Base-by-base conservation (phyloP, 345 rosid genomes). In the Salix koriyanagi region DNA sequence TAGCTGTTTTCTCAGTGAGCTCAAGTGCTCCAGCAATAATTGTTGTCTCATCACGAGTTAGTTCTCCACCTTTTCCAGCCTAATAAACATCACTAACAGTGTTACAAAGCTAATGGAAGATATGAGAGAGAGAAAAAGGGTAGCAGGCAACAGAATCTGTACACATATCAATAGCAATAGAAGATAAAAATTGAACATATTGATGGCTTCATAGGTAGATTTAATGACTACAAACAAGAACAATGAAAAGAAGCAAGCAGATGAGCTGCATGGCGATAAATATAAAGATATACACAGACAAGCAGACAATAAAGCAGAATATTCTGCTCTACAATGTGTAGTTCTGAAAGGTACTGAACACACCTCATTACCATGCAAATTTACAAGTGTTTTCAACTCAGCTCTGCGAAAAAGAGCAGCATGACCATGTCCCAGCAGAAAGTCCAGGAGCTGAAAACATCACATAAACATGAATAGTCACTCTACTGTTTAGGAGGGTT, bases 1-100 rank as follows among this genome's bases (percentile, higher is more conserved):
- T 80, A 72, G 92, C 98, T 66, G 91, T 89, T 84, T 96, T 93
- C 87, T 90, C 97, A 6, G 87, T 69, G 42, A 96, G 97, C 82
- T 90, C 97, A 76, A 96, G 99, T 70, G 99, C 99, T 83, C 99
- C 99, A 36, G 98, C 98, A 79, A 96, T 96, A 73, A 96, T 96
- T 36, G 99, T 96, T 4, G 99, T 96, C 83, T 96, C 99, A 28
- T 96, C 99, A 85, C 89, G 99, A 0, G 99, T 93, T 81, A 96
- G 73, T 81, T 96, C 99, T 69, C 99, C 99, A 69, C 99, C 99
- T 81, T 96, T 96, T 61, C 99, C 99, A 69, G 99, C 99, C 99
- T 93, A 83, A 61, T 25, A 67, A 65, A 68, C 48, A 52, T 28
- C 30, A 80, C 11, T 21, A 42, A 62, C 32, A 52, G 36, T 4